phyloP scores from a whole-genome alignment of 495 filamentous ascomycete species.

The Daldinia vernicosa region DNA sequence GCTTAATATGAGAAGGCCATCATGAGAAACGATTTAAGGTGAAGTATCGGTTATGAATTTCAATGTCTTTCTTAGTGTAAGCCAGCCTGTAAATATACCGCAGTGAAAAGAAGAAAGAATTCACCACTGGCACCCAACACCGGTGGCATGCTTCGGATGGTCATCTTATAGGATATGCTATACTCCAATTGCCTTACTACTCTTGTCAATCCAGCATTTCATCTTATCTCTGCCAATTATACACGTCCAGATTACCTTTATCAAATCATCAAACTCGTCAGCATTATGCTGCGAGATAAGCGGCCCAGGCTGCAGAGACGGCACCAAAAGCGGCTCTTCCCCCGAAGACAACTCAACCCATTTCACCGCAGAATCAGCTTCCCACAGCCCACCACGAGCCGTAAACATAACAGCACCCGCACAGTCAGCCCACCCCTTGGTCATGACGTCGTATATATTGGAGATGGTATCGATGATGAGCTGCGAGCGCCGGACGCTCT shows the following conservation, averaged over 20 bases:
- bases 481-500: conserved; percentile 18
- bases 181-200: neutral
- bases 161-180: neutral
- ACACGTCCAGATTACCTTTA: neutral
- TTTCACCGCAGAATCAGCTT: neutral
- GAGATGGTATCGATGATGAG: conserved; percentile 4
- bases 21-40: too few species aligned
- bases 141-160: neutral
- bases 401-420: neutral
- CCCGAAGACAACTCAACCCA: neutral
- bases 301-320: neutral
- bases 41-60: too few species aligned
- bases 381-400: neutral
- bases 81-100: neutral
- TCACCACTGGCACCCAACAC: neutral
- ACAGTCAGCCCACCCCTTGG: neutral
- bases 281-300: neutral
- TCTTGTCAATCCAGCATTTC: neutral
- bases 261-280: neutral
- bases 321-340: neutral
- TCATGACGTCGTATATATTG: conserved; percentile 27
- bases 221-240: neutral
- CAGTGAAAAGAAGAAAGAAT: neutral
- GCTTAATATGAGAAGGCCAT: too few species aligned
- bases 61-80: neutral